Base-by-base conservation (phyloP, 2,329 filamentous ascomycete genomes). In the Penicillium paneum region DNA sequence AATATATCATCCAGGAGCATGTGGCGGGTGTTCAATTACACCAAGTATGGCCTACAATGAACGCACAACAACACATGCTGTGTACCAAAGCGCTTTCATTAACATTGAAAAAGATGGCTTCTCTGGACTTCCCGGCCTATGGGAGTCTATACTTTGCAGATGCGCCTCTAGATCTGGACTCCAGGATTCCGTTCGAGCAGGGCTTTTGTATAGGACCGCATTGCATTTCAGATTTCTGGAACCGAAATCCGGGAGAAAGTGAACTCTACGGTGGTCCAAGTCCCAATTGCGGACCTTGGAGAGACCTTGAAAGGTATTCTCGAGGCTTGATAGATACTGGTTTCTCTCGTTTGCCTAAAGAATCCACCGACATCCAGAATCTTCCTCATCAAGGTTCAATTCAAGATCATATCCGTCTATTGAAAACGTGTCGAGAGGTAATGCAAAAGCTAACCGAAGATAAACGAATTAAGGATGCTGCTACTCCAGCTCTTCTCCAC, bases 1-100 rank as follows among this genome's bases (percentile, higher is more conserved):
- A 76, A 58, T 75, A 75, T 47, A 74, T 76, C 28, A 71, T 76
- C 52, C 68, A 73, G 64, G 68, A 74, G 56, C 65, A 74, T 60
- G 67, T 66, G 2, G 44, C 50, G 12, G 73, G 72, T 29, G 63
- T 74, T 45, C 60, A 64, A 43, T 46, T 75, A 52, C 65, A 71
- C 43, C 48, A 71, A 54, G 56, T 49, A 29, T 73, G 70, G 71
- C 65, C 63, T n/a, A 45, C 53, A 6, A 74, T 76, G 72, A 59
- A 64, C 52, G 35, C 61, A 4, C 50, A 59, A 38, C 63, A 74
- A 47, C 67, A 72, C 58, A 71, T 74, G 57, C 56, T 58, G 3
- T 74, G 69, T 42, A 68, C 69, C 4, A 62, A 72, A 40, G 46
- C 49, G 8, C 61, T 74, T 24, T 68, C 53, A 39, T 55, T 65